phyloP scores from a whole-genome alignment of 176 grass and related monocot genomes.

The Phoenix roebelenii region DNA sequence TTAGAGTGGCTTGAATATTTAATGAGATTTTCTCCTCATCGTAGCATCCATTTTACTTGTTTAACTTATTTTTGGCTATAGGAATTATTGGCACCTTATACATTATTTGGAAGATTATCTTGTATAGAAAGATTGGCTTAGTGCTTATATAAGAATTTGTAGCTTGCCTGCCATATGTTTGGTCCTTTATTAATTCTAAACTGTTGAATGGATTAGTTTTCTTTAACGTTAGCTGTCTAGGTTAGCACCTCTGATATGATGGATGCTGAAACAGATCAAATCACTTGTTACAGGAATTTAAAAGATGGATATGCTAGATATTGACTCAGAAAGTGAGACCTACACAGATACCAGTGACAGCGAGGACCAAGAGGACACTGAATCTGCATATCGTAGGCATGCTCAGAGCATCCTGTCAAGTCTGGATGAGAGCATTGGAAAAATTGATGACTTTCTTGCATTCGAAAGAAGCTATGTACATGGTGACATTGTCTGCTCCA shows the following conservation, averaged over 20 bases:
- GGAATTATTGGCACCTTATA: not conserved
- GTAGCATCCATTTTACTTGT: not conserved
- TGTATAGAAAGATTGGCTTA: conserved; percentile 1
- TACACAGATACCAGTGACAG: conserved; percentile 10
- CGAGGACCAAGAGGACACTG: conserved; percentile 8
- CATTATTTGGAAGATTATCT: conserved; percentile 3
- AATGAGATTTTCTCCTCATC: not conserved
- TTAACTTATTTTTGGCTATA: conserved; percentile 9
- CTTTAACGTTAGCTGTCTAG: too few species aligned
- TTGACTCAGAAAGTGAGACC: conserved; percentile 10
- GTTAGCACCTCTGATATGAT: too few species aligned
- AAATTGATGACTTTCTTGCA: conserved; percentile 17
- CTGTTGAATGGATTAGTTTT: too few species aligned
- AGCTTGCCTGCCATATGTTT: too few species aligned
- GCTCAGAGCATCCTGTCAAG: conserved; percentile 16
- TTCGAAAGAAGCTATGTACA: conserved; percentile 19
- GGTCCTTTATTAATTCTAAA: too few species aligned
- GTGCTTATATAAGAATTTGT: not conserved
- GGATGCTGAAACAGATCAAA: not conserved
- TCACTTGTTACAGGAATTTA: not conserved
- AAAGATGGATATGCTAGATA: conserved; percentile 10
- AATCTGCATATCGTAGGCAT: conserved; percentile 17
- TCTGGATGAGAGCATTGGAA: conserved; percentile 22
- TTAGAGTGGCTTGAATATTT: too few species aligned
- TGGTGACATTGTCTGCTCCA: conserved; percentile 69